phyloP scores from a whole-genome alignment of 1,139 yeast species.

The Geotrichum aggregatum region DNA sequence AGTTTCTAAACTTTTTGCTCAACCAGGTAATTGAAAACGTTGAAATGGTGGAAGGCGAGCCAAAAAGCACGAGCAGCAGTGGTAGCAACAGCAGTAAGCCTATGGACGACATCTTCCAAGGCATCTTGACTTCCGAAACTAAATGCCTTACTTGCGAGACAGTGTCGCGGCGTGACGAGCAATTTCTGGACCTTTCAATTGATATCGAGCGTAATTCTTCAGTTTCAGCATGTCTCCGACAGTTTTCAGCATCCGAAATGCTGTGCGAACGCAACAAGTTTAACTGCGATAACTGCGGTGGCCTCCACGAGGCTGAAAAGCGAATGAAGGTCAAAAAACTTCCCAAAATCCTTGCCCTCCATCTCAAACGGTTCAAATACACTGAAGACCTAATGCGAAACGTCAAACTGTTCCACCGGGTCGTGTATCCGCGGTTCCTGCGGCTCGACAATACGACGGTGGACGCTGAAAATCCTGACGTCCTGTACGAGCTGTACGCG shows the following conservation, averaged over 20 bases:
- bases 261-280: conserved; percentile 84
- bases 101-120: conserved; percentile 72
- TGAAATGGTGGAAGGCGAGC: conserved; percentile 33
- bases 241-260: conserved; percentile 81
- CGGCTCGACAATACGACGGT: conserved; percentile 73
- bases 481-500: conserved; percentile 73
- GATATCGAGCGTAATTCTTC: conserved; percentile 77
- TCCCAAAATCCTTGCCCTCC: conserved; percentile 77
- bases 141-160: conserved; percentile 88
- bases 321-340: conserved; percentile 72
- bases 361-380: conserved; percentile 86
- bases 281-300: conserved; percentile 84
- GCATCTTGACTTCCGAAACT: conserved; percentile 78
- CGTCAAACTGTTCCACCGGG: conserved; percentile 81
- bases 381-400: conserved; percentile 75
- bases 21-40: conserved; percentile 76
- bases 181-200: conserved; percentile 77
- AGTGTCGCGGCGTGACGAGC: conserved; percentile 75
- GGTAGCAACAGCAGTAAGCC: not conserved
- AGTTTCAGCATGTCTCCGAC: conserved; percentile 67
- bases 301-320: conserved; percentile 90
- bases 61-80: conserved; percentile 22
- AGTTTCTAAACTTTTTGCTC: conserved; percentile 78
- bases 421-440: conserved; percentile 71
- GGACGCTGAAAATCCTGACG: conserved; percentile 47